Evolutionary conservation across 2,329 filamentous ascomycete genomes (phyloP).

Genomic region (Cladosporium sp.): DNA sequence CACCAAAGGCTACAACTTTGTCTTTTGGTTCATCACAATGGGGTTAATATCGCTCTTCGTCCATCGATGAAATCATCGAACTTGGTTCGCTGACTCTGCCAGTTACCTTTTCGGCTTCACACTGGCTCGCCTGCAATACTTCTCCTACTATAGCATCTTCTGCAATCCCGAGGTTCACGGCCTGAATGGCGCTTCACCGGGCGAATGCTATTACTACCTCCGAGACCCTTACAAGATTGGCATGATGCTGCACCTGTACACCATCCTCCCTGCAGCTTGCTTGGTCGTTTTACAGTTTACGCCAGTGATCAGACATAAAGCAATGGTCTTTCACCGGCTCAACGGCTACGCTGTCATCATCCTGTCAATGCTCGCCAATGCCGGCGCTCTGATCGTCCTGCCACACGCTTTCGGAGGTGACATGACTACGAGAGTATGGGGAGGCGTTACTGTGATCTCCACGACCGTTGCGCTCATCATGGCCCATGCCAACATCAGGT

Average conservation of each 20-base stretch:
- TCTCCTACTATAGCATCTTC: constrained; percentile 5
- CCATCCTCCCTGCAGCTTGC: constrained; percentile 34
- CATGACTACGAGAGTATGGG: constrained; percentile 44
- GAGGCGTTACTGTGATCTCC: constrained; percentile 41
- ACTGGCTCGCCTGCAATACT: constrained; percentile 1
- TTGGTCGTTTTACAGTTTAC: constrained; percentile 38
- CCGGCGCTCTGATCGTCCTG: constrained; percentile 50
- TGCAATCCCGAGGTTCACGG: constrained; percentile 4
- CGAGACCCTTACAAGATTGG: constrained; percentile 33
- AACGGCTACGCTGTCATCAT: constrained; percentile 53
- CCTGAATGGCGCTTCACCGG: constrained; percentile 21
- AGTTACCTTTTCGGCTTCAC: constrained; percentile 24
- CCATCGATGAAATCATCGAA: neutral
- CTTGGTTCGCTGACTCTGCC: constrained; percentile 24
- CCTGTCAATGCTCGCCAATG: constrained; percentile 43
- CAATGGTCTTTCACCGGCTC: constrained; percentile 54
- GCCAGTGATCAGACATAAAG: constrained; percentile 41
- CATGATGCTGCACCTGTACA: constrained; percentile 39
- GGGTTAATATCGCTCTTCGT: neutral
- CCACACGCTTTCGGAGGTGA: constrained; percentile 51
- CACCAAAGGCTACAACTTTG: constrained; percentile 53
- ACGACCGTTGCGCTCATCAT: constrained; percentile 42
- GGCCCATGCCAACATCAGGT: constrained; percentile 54
- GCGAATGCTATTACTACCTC: constrained; percentile 39
- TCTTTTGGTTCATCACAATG: constrained; percentile 37